Conservation (phyloP, 805 yeast genomes). For the Pichia ethanolica region DNA sequence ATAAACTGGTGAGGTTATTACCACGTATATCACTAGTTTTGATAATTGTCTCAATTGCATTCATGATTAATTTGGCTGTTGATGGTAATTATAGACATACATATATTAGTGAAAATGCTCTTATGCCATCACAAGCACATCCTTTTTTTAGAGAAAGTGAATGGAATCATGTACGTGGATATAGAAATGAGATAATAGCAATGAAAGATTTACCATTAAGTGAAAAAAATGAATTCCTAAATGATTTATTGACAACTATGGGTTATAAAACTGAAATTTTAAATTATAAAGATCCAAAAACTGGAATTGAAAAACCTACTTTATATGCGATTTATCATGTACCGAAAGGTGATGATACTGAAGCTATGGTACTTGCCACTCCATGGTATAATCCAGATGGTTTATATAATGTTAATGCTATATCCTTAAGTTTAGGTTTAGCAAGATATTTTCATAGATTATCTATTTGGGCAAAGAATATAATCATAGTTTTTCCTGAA, state of each 20-base stretch:
- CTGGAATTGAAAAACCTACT: constrained; percentile 18
- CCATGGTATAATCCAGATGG: constrained; percentile 76
- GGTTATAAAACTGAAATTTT: constrained; percentile 61
- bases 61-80: constrained; percentile 63
- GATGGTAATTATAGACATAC: constrained; percentile 79
- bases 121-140: constrained; percentile 93
- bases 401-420: constrained; percentile 69
- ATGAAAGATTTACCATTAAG: constrained; percentile 28
- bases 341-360: constrained; percentile 94
- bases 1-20: constrained; percentile 35
- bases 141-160: constrained; percentile 89
- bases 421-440: constrained; percentile 62
- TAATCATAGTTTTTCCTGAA: constrained; percentile 76
- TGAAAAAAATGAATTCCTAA: constrained; percentile 40
- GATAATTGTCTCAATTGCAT: constrained; percentile 40
- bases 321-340: constrained; percentile 82
- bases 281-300: constrained; percentile 13
- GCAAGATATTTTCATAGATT: constrained; percentile 76
- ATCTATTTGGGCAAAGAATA: constrained; percentile 94
- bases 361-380: constrained; percentile 82
- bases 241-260: constrained; percentile 56
- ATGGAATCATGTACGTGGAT: constrained; percentile 88
- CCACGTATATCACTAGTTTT: constrained; percentile 38
- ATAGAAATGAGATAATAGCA: constrained; percentile 49
- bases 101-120: constrained; percentile 90